phyloP scores from a whole-genome alignment of 2,329 filamentous ascomycete genomes.

The Trichophyton simii region DNA sequence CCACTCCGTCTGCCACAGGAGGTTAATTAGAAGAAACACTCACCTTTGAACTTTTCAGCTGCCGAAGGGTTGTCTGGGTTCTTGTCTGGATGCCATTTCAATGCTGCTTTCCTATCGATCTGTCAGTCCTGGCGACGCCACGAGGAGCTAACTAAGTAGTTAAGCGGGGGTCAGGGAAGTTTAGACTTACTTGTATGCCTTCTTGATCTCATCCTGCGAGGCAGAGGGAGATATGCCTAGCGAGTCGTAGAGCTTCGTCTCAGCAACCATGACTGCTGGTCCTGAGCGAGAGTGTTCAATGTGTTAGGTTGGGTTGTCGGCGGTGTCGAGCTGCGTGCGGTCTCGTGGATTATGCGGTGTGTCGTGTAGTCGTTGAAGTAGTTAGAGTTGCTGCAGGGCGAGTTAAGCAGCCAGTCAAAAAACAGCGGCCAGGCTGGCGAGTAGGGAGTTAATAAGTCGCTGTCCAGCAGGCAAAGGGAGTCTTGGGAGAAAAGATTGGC shows the following conservation, averaged over 20 bases:
- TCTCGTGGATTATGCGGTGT: not conserved
- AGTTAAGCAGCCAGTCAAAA: not conserved
- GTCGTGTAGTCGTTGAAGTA: not conserved
- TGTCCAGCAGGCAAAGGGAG: not conserved
- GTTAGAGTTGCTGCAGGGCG: not conserved
- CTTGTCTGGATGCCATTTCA: constrained; percentile 95
- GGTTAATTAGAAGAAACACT: constrained; percentile 11
- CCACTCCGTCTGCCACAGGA: no score
- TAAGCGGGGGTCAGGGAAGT: not conserved
- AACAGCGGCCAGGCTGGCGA: not conserved
- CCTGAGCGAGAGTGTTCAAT: not conserved
- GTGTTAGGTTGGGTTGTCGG: not conserved
- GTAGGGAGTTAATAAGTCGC: not conserved
- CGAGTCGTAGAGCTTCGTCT: constrained; percentile 89
- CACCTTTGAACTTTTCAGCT: constrained; percentile 83
- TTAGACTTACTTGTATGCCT: constrained; percentile 64
- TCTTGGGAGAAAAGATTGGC: not conserved
- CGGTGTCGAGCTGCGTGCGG: not conserved
- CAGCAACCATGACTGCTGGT: constrained; percentile 60
- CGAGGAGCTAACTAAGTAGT: constrained; percentile 7
- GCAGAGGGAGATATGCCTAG: constrained; percentile 68
- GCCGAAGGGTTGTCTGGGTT: constrained; percentile 83
- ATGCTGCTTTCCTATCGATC: constrained; percentile 57
- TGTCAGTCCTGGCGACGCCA: constrained; percentile 4
- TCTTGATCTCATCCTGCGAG: constrained; percentile 90